Conservation (phyloP, 768 basidiomycete species). For the Leccinellum rugosiceps region DNA sequence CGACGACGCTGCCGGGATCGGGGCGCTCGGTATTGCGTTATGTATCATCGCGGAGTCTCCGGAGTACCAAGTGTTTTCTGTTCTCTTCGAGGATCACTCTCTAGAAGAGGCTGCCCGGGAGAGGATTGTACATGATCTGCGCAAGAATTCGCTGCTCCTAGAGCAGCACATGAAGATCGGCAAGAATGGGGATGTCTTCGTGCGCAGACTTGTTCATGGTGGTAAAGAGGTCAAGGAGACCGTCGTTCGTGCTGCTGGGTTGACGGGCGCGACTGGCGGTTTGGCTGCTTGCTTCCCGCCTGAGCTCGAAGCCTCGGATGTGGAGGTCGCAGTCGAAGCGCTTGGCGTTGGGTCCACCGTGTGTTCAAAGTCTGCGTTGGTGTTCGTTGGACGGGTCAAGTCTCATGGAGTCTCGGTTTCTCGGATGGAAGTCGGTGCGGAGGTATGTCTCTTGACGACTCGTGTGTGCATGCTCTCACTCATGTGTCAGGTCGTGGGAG, state of each 20-base stretch:
- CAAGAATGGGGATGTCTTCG: constrained; percentile 24
- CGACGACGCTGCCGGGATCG: constrained; percentile 30
- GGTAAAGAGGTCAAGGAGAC: constrained; percentile 17
- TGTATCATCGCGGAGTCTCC: constrained; percentile 30
- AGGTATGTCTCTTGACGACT: constrained; percentile 5
- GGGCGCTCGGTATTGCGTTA: constrained; percentile 27
- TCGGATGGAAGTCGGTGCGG: constrained; percentile 2
- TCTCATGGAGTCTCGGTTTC: constrained; percentile 12
- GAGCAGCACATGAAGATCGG: constrained; percentile 31
- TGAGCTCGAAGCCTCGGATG: constrained; percentile 12
- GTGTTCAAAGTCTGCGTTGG: constrained; percentile 10
- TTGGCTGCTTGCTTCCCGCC: constrained; percentile 23
- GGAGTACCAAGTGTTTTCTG: constrained; percentile 26
- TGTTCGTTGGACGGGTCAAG: constrained; percentile 18
- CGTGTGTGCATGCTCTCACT: neutral
- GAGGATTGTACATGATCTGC: constrained; percentile 25
- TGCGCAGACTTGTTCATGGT: constrained; percentile 30
- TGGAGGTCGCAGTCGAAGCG: constrained; percentile 18
- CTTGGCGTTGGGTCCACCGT: constrained; percentile 8
- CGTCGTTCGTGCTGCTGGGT: constrained; percentile 11
- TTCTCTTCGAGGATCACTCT: constrained; percentile 30
- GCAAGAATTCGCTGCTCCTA: constrained; percentile 24
- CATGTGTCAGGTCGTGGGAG: constrained; percentile 15
- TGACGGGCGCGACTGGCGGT: constrained; percentile 8
- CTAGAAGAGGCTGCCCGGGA: constrained; percentile 21